Percentiles rank a stretch among this genome's conserved stretches.
These are phyloP conservation scores for Trichoderma virens DNA, from an alignment of 495 filamentous ascomycete species.

Conservation along the genomic window DNA sequence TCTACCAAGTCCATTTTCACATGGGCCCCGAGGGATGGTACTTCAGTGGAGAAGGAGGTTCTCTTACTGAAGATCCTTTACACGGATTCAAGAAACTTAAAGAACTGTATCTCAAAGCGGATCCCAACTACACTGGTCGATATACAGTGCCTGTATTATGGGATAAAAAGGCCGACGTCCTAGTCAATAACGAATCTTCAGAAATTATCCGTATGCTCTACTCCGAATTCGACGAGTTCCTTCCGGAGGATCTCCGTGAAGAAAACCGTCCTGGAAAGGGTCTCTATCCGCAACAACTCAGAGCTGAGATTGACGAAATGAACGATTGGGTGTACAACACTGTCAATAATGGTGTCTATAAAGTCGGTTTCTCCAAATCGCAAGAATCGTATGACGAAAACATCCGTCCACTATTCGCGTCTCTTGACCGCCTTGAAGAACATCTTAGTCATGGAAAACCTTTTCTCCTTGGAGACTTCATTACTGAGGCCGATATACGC, in stretches of 20 bases:
- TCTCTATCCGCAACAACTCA: conserved; percentile 54
- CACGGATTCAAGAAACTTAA: conserved; percentile 55
- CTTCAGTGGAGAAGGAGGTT: conserved; percentile 49
- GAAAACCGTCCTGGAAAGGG: conserved; percentile 36
- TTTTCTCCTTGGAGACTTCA: conserved; percentile 54
- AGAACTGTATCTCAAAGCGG: conserved; percentile 58
- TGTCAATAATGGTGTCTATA: conserved; percentile 83
- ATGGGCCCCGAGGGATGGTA: conserved; percentile 57
- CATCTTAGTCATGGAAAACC: conserved; percentile 50
- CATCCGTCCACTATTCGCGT: conserved; percentile 57
- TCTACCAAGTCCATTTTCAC: conserved; percentile 47
- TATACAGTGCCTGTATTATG: conserved; percentile 67
- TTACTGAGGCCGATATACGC: conserved; percentile 73
- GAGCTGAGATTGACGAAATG: conserved; percentile 57
- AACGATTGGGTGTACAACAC: conserved; percentile 81
- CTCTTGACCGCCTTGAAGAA: conserved; percentile 60
- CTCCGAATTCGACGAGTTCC: conserved; percentile 62
- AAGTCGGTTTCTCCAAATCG: conserved; percentile 35
- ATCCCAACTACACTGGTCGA: conserved; percentile 53
- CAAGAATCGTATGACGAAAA: conserved; percentile 66
- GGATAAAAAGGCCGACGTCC: conserved; percentile 58
- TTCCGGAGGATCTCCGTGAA: conserved; percentile 53
- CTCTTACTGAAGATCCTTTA: conserved; percentile 48
- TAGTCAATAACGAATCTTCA: conserved; percentile 70
- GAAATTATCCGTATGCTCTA: conserved; percentile 68